Conservation (phyloP, 2,329 filamentous ascomycete genomes). For the Aspergillus sp. region DNA sequence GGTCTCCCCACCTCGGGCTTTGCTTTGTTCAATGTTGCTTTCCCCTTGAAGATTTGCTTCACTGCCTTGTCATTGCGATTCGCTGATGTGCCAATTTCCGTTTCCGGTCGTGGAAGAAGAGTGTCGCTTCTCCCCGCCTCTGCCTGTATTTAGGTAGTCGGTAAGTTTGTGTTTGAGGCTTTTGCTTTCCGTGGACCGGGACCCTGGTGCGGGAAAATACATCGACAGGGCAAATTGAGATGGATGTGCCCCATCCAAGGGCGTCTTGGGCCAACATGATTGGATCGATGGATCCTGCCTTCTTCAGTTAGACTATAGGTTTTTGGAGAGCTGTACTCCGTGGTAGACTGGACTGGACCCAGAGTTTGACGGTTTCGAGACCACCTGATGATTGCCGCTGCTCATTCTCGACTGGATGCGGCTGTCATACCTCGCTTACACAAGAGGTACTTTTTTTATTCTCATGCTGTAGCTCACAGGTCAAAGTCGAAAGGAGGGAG, state of each 20-base stretch:
- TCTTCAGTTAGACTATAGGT: background rate
- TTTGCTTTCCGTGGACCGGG: background rate
- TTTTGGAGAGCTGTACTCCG: background rate
- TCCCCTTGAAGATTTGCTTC: constrained; percentile 10
- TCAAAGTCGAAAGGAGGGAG: background rate
- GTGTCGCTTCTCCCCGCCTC: constrained; percentile 1
- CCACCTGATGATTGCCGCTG: background rate
- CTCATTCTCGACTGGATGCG: background rate
- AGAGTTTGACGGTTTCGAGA: constrained; percentile 5
- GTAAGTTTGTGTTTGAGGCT: constrained; percentile 15
- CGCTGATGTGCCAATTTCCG: constrained; percentile 1
- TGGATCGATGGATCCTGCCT: constrained; percentile 6
- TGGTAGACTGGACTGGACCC: constrained; percentile 1
- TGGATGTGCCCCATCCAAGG: background rate
- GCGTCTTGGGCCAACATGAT: background rate
- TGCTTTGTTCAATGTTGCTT: background rate
- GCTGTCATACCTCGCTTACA: constrained; percentile 16
- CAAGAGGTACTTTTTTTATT: background rate
- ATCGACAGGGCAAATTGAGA: background rate
- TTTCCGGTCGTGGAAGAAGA: background rate
- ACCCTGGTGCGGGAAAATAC: background rate
- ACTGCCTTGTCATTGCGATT: background rate
- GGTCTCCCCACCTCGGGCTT: constrained; percentile 5
- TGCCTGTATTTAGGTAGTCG: background rate
- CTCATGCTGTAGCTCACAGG: background rate